Conservation (phyloP, 345 rosid species). For the Eucalyptus grandis region DNA sequence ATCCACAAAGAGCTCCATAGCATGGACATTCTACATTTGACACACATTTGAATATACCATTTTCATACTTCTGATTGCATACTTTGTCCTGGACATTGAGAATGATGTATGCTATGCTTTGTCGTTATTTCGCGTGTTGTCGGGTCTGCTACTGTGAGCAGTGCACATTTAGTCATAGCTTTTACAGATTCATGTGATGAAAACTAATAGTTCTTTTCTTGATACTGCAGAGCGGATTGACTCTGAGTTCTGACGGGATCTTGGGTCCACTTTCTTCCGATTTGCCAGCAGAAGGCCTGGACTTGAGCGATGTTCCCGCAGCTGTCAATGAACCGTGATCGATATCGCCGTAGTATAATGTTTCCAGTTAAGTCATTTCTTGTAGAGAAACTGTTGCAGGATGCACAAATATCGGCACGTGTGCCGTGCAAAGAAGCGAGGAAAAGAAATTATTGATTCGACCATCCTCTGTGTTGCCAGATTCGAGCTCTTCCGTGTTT, state of each 20-base stretch:
- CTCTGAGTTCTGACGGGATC: constrained; percentile 68
- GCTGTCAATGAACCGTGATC: constrained; percentile 6
- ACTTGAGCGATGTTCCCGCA: constrained; percentile 38
- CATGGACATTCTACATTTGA: not conserved
- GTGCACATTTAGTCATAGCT: not conserved
- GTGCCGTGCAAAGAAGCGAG: not conserved
- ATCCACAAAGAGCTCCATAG: not conserved
- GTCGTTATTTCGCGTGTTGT: not conserved
- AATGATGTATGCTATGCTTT: not conserved
- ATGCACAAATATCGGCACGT: not conserved
- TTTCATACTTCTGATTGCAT: not conserved
- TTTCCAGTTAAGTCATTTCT: not conserved
- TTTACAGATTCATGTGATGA: not conserved
- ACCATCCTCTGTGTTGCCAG: not conserved
- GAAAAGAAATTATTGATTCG: not conserved
- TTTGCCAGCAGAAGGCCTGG: constrained; percentile 72
- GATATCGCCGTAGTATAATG: not conserved
- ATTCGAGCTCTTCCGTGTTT: not conserved
- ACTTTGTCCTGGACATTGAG: not conserved
- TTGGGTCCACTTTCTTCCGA: constrained; percentile 63
- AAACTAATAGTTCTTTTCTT: not conserved
- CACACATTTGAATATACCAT: not conserved
- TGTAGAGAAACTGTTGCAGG: not conserved
- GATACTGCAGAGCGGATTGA: constrained; percentile 63
- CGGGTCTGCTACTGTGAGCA: not conserved